Percentiles rank a stretch among this genome's conserved stretches.
Evolutionary conservation across 1,284 basidiomycete genomes (phyloP).

Genomic region (Gymnopus androsaceus): DNA sequence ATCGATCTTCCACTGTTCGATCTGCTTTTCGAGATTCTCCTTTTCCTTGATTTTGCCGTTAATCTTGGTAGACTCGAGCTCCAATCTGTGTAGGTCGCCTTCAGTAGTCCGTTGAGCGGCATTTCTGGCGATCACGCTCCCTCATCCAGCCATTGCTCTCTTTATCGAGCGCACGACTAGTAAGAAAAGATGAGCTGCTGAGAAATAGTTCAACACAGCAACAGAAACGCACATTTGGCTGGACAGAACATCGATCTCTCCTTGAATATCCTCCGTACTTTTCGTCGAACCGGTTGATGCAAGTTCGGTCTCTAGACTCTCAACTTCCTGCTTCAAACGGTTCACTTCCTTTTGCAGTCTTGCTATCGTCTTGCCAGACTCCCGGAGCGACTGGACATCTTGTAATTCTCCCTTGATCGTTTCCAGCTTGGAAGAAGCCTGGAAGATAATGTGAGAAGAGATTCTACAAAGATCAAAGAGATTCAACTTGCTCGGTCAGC

Average conservation of each 20-base stretch:
- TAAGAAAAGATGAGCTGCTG: conserved; percentile 5
- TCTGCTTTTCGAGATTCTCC: conserved; percentile 58
- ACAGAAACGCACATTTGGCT: conserved; percentile 61
- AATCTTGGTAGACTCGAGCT: conserved; percentile 65
- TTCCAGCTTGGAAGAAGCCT: conserved; percentile 49
- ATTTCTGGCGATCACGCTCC: conserved; percentile 71
- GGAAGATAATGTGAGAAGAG: conserved; percentile 25
- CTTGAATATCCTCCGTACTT: conserved; percentile 84
- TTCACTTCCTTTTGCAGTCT: conserved; percentile 68
- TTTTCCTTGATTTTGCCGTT: conserved; percentile 66
- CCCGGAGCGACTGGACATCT: conserved; percentile 67
- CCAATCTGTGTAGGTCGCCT: conserved; percentile 59
- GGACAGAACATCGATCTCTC: conserved; percentile 65
- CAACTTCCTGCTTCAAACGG: conserved; percentile 65
- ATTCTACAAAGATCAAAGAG: not conserved
- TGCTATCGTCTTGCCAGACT: conserved; percentile 63
- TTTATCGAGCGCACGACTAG: conserved; percentile 70
- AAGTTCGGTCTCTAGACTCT: conserved; percentile 71
- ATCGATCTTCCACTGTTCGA: conserved; percentile 65
- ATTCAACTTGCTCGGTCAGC: conserved; percentile 56
- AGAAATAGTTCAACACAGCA: conserved; percentile 1
- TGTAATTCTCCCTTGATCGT: conserved; percentile 54
- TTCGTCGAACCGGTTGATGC: conserved; percentile 72
- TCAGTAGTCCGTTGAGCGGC: conserved; percentile 58
- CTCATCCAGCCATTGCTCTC: conserved; percentile 60